Evolutionary conservation across 768 basidiomycete species (phyloP).

Genomic region (Botryobasidium botryosum): DNA sequence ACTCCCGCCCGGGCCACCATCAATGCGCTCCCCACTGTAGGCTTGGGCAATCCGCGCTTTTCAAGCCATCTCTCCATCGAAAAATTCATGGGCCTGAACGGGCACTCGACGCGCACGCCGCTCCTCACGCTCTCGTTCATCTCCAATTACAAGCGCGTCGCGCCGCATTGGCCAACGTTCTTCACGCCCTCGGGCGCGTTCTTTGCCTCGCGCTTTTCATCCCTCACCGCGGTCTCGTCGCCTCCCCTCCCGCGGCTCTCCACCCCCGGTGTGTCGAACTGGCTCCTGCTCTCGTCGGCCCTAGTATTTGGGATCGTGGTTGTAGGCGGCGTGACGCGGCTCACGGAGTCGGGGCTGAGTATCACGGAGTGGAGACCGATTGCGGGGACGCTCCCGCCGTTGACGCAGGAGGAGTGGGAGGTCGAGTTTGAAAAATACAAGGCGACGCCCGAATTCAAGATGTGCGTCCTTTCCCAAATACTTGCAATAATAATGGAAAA

Average conservation of each 20-base stretch:
- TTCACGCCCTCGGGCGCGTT: no score
- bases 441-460: slow-evolving; percentile 83
- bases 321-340: slow-evolving; percentile 87
- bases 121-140: no score
- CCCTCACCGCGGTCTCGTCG: no score
- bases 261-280: slow-evolving; percentile 53
- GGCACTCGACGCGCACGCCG: no score
- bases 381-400: slow-evolving; percentile 73
- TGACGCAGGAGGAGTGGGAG: slow-evolving; percentile 60
- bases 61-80: no score
- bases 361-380: slow-evolving; percentile 98
- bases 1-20: no score
- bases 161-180: no score
- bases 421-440: slow-evolving; percentile 89
- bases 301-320: slow-evolving; percentile 87
- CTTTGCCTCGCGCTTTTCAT: no score
- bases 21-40: no score
- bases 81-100: no score
- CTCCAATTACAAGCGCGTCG: no score
- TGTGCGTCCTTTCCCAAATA: slow-evolving; percentile 38
- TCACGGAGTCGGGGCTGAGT: slow-evolving; percentile 93
- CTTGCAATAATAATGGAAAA: background rate
- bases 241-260: slow-evolving; percentile 45
- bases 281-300: slow-evolving; percentile 72
- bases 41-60: no score